Base-by-base conservation (phyloP, 768 basidiomycete genomes). In the Macrolepiota dolichaula region DNA sequence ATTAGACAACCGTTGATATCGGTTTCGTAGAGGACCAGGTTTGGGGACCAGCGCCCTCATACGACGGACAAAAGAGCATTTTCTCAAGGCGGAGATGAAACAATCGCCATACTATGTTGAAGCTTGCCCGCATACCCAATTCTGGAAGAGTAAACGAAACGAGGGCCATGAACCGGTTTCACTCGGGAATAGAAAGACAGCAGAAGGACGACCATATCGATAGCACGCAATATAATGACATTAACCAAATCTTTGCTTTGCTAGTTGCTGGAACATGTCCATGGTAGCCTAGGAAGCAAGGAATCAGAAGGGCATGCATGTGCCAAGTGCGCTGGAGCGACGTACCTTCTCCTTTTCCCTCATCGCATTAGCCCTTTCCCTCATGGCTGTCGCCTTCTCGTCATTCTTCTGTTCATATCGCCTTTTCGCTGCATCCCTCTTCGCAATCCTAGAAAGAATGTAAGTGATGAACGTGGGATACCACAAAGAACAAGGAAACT, bases 201-300 rank as follows among this genome's bases (percentile, higher is more conserved):
- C 29, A 32, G 29, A 32, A 7, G 29, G 29, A 7, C 29, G 29
- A 44, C 27, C 27, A 32, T 13, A 27, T n/a, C 17, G 50, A 22
- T n/a, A 44, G 7, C 7, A 53, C 36, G 32, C 19, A 38, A 55
- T 9, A n/a, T 29, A 58, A 49, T 38, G 19, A 35, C 19, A 32
- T 32, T 72, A 93, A 32, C 93, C 94, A 66, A 92, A 96, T 59
- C 91, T 79, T 68, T 91, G 81, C 71, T 91, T 94, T n/a, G 94
- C 95, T 70, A 96, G 76, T 65, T 89, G 86, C 74, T 91, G 91
- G 73, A 97, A 94, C 94, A 95, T 96, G 60, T 93, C 93, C 93
- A 98, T 98, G 0, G 94, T 97, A 17, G 87, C 91, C 79, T 80
- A 19, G 25, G 55, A 42, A 15, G 25, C 49, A 25, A 56, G 24